Percentiles rank a stretch among this genome's conserved stretches.
phyloP scores from a whole-genome alignment of 1,284 basidiomycete species.

The Sporisorium iseilematis-ciliati region DNA sequence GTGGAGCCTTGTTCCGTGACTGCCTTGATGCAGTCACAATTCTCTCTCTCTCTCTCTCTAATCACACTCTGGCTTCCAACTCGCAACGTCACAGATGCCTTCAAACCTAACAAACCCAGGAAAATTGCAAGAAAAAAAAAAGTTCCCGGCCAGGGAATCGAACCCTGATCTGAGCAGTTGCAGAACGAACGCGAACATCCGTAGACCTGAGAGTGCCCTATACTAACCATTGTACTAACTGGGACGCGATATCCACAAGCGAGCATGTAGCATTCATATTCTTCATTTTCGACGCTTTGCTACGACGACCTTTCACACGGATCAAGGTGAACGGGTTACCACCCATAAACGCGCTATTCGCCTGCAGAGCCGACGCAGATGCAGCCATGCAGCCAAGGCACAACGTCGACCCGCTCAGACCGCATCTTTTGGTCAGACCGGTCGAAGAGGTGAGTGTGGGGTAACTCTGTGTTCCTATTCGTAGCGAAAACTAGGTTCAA shows the following conservation, averaged over 20 bases:
- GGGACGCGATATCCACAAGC: constrained; percentile 11
- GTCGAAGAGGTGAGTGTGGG: not conserved
- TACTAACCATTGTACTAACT: constrained; percentile 35
- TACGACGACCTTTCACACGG: constrained; percentile 7
- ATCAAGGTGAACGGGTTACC: not conserved
- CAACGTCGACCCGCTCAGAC: not conserved
- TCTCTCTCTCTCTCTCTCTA: too few species aligned
- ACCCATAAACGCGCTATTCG: not conserved
- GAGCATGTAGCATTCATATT: too few species aligned
- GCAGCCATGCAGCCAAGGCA: too few species aligned
- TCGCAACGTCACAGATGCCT: too few species aligned
- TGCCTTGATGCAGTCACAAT: too few species aligned
- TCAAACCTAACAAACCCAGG: not conserved
- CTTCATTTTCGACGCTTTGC: too few species aligned
- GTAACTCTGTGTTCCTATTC: not conserved
- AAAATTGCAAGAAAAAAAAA: constrained; percentile 9
- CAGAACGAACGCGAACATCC: not conserved
- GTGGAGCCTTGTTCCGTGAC: too few species aligned
- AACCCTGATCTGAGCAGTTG: constrained; percentile 48
- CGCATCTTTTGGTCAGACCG: not conserved
- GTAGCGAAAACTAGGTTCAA: not conserved
- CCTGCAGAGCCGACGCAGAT: constrained; percentile 5
- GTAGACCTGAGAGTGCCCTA: constrained; percentile 16
- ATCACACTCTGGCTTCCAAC: too few species aligned
- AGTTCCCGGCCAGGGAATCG: constrained; percentile 54